These are phyloP conservation scores for Ophiostoma sp. DNA, from an alignment of 2,329 filamentous ascomycete genomes.

Conservation along the genomic window DNA sequence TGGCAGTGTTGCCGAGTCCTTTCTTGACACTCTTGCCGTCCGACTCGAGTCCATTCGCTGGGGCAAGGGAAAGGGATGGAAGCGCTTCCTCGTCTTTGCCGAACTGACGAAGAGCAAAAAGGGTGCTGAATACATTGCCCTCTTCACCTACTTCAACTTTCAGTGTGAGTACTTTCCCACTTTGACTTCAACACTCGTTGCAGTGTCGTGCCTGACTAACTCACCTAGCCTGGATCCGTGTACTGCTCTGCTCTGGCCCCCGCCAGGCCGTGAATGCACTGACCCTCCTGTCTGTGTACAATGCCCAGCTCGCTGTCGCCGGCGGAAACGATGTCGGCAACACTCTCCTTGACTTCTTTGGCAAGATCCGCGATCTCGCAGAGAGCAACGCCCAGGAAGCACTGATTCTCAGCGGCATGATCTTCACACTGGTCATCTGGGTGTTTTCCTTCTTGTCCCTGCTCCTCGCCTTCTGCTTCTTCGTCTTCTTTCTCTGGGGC, in stretches of 20 bases:
- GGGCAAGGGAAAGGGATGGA: constrained; percentile 71
- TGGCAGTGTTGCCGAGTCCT: constrained; percentile 84
- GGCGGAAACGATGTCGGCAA: constrained; percentile 51
- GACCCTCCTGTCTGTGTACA: constrained; percentile 79
- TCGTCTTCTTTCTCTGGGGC: constrained; percentile 84
- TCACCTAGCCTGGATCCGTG: constrained; percentile 63
- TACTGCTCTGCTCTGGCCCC: constrained; percentile 85
- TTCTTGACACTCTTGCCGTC: constrained; percentile 80
- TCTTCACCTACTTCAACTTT: constrained; percentile 82
- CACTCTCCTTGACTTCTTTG: constrained; percentile 69
- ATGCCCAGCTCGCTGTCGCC: constrained; percentile 62
- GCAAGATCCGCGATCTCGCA: constrained; percentile 70
- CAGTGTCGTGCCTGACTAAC: too few relatives aligned
- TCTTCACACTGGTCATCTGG: constrained; percentile 89
- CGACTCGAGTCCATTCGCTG: constrained; percentile 77
- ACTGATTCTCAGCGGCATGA: constrained; percentile 80
- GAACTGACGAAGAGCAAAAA: constrained; percentile 88
- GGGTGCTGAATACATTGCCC: constrained; percentile 79
- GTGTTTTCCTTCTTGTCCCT: constrained; percentile 71
- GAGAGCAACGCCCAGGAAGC: constrained; percentile 71
- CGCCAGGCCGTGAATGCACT: constrained; percentile 86
- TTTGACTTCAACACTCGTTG: too few relatives aligned
- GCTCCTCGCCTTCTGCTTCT: constrained; percentile 69
- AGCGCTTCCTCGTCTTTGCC: constrained; percentile 85
- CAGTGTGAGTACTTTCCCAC: constrained; percentile 35